Percentiles rank a stretch among this genome's conserved stretches.
Evolutionary conservation across 495 filamentous ascomycete species (phyloP).

Genomic region (Corynascus novoguineensis): DNA sequence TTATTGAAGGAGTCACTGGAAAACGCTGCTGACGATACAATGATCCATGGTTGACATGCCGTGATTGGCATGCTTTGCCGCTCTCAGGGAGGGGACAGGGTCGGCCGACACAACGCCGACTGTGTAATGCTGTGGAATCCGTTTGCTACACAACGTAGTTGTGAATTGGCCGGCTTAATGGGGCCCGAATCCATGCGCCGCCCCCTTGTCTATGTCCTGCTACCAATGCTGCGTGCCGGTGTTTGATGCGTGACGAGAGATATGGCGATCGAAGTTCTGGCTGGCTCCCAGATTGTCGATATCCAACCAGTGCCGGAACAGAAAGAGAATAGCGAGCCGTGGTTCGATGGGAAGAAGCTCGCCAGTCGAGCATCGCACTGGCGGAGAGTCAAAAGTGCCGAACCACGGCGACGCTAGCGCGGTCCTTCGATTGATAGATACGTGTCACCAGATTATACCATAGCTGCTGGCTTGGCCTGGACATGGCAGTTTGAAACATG

Average conservation of each 20-base stretch:
- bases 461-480: too few species aligned
- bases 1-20: neutral
- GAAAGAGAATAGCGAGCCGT: neutral
- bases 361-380: neutral
- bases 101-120: neutral
- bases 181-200: slow-evolving; percentile 13
- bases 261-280: neutral
- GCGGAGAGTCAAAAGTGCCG: neutral
- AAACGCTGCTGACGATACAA: neutral
- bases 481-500: too few species aligned
- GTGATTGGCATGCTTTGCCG: slow-evolving; percentile 13
- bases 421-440: neutral
- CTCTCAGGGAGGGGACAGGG: neutral
- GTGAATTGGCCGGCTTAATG: neutral
- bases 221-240: neutral
- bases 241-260: neutral
- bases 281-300: neutral
- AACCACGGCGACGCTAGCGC: neutral
- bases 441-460: neutral
- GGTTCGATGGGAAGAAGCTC: neutral
- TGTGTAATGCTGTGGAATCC: neutral
- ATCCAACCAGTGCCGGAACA: neutral
- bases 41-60: neutral
- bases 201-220: neutral
- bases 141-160: too few species aligned